Conservation (phyloP, 495 filamentous ascomycete genomes). For the Aspergillus funiculosus region DNA sequence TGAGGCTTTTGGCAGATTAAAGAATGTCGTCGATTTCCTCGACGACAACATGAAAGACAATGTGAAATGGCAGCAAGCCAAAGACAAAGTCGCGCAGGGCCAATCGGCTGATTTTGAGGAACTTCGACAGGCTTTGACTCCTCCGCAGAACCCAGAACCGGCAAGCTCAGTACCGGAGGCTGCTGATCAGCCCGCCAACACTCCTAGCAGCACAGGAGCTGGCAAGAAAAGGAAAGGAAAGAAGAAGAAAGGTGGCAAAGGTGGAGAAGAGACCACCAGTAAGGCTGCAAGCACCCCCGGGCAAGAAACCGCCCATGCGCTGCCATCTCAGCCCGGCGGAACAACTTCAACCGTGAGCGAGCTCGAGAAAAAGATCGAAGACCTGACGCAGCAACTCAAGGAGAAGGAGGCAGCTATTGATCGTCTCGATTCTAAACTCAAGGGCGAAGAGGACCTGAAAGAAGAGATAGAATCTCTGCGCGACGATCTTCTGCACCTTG, state of each 20-base stretch:
- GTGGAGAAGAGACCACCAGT: constrained; percentile 33
- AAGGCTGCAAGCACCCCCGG: constrained; percentile 27
- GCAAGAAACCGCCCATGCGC: constrained; percentile 15
- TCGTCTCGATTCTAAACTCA: constrained; percentile 56
- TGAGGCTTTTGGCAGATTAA: constrained; percentile 22
- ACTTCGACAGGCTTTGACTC: constrained; percentile 30
- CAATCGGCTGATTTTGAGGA: constrained; percentile 32
- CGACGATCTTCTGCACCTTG: constrained; percentile 69
- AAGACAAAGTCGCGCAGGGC: constrained; percentile 30
- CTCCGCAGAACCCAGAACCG: constrained; percentile 16
- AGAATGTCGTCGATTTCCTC: constrained; percentile 35
- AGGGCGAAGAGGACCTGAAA: constrained; percentile 68
- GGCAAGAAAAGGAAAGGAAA: constrained; percentile 74
- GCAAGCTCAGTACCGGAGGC: constrained; percentile 15
- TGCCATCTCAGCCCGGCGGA: constrained; percentile 22
- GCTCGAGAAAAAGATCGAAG: constrained; percentile 47
- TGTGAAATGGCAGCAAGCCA: constrained; percentile 32
- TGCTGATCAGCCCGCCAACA: constrained; percentile 20
- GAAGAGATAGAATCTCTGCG: constrained; percentile 83
- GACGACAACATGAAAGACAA: constrained; percentile 34
- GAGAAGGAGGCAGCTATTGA: constrained; percentile 69
- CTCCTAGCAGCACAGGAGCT: constrained; percentile 19
- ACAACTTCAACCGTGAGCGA: constrained; percentile 30
- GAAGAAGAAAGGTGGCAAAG: constrained; percentile 76
- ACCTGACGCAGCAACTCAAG: constrained; percentile 56